Evolutionary conservation across 106 monocot species (phyloP).

Genomic region (Dendrobium chrysotoxum): DNA sequence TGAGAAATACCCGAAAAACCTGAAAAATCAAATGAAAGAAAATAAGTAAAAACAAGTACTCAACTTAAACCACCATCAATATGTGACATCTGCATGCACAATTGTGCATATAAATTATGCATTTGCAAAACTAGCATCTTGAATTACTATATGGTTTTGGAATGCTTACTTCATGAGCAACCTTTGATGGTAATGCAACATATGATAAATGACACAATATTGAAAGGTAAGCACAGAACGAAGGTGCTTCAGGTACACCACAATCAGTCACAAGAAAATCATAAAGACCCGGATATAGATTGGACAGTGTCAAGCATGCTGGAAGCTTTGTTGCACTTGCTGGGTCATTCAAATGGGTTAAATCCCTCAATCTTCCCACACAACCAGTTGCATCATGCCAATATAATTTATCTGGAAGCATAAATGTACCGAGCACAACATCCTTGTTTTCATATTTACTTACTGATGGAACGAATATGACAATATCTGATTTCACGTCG

Average conservation of each 20-base stretch:
- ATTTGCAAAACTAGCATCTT: background rate
- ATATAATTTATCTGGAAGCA: conserved; percentile 34
- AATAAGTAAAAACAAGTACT: background rate
- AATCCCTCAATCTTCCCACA: conserved; percentile 22
- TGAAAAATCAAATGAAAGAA: conserved; percentile 8
- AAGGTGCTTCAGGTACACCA: conserved; percentile 30
- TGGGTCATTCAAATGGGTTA: background rate
- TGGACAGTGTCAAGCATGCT: conserved; percentile 13
- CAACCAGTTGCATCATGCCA: conserved; percentile 68
- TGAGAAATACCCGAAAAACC: conserved; percentile 41
- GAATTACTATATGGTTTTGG: background rate
- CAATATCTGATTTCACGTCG: conserved; percentile 16
- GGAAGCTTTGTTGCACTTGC: background rate
- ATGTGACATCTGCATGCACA: background rate
- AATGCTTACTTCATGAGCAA: conserved; percentile 32
- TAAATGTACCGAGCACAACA: conserved; percentile 31
- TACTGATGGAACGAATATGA: conserved; percentile 43
- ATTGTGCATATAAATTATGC: background rate
- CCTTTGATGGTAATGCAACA: conserved; percentile 32
- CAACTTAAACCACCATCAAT: background rate
- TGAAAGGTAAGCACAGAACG: conserved; percentile 26
- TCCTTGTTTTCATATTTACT: conserved; percentile 2
- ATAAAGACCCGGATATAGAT: conserved; percentile 44
- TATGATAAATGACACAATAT: conserved; percentile 35
- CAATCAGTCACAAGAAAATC: conserved; percentile 50